Conservation (phyloP, 2,329 filamentous ascomycete genomes). For the Ceratocystis albifundus region DNA sequence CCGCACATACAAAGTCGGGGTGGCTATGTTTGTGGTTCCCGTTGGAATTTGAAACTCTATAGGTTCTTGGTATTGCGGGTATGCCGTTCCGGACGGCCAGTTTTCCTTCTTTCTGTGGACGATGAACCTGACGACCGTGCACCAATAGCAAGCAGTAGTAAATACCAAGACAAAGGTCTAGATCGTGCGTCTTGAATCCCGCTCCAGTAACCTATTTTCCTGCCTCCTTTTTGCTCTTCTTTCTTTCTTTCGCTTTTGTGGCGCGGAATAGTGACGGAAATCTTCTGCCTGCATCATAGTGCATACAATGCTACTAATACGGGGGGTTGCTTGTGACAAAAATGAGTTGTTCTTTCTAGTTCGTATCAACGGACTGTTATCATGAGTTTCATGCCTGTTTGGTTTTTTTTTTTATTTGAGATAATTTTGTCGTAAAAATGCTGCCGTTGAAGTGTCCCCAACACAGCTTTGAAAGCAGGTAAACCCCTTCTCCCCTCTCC, state of each 20-base stretch:
- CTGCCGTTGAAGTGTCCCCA: background rate
- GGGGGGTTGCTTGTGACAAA: background rate
- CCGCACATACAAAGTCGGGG: background rate
- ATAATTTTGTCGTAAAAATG: constrained; percentile 5
- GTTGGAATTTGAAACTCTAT: constrained; percentile 1
- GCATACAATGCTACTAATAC: background rate
- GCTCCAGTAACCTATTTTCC: background rate
- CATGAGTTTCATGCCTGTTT: background rate
- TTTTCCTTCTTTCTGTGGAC: background rate
- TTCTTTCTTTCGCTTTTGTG: background rate
- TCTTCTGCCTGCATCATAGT: background rate
- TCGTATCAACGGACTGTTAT: background rate
- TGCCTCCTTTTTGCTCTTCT: background rate
- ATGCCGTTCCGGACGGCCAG: background rate
- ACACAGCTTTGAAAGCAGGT: too few relatives aligned
- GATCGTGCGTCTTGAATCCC: background rate
- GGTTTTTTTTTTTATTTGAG: background rate
- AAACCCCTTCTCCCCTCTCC: too few relatives aligned
- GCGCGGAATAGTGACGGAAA: background rate
- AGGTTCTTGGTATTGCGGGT: background rate
- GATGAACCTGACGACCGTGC: background rate
- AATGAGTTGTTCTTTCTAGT: background rate
- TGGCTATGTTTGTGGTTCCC: background rate
- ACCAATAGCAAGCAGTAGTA: background rate
- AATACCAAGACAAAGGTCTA: background rate